Evolutionary conservation across 2,329 filamentous ascomycete genomes (phyloP), one percentile per base, ranked within the genome.

Genomic region (Diplodia corticola): DNA sequence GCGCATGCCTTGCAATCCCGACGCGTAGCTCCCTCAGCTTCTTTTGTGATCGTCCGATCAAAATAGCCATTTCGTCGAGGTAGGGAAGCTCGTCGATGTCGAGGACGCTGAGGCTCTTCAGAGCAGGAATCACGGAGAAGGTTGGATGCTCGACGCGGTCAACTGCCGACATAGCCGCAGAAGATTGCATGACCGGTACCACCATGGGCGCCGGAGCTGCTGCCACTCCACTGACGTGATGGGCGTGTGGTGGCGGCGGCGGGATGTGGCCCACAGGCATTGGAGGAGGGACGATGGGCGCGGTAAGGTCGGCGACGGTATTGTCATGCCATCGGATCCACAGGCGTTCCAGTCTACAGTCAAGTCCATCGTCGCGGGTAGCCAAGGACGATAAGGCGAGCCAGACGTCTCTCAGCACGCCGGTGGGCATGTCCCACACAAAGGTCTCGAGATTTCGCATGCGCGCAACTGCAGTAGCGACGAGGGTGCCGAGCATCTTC

Each of bases 251-350:
- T 37, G 61, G 54, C 7, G 50, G 59, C 22, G 51, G 44, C 30
- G 65, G 65, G n/a, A 64, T 46, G n/a, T 65, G 57, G 60, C 54
- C 67, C 28, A 61, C 20, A 6, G 55, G 65, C 77, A 70, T 77
- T 69, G 70, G 79, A 70, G 73, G 77, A 63, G 70, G 74, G 65
- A 71, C 78, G 54, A 72, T 77, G 63, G 77, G 75, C 22, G 70
- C 69, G 26, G 74, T 73, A 6, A 73, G 71, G 66, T 82, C 80
- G 22, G 76, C 78, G 12, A 84, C 83, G 5, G 82, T 83, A 73
- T 92, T 94, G 75, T 93, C 89, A 76, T 95, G 91, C 89, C 91
- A 94, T 69, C 92, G 86, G 63, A 95, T 86, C 89, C 91, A 93
- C 22, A 95, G 83, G 66, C 87, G 86, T 65, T 91, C 88, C 54